Evolutionary conservation across 495 filamentous ascomycete species (phyloP).

Genomic region (Bacidia rubella): DNA sequence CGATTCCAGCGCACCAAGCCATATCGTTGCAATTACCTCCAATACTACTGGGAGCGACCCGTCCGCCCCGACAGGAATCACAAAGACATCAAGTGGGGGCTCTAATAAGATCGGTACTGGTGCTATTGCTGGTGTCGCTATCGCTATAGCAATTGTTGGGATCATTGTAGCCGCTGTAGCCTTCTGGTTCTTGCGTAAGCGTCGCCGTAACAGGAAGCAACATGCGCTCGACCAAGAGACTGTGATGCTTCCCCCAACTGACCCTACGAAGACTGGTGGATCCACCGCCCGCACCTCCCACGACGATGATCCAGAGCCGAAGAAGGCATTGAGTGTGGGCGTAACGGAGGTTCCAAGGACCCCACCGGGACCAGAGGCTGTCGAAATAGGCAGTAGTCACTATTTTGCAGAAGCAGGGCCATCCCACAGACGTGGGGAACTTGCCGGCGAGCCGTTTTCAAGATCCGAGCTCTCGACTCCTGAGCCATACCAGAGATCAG

Average conservation of each 20-base stretch:
- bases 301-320: constrained; percentile 8
- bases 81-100: constrained; percentile 1
- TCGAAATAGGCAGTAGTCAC: constrained; percentile 6
- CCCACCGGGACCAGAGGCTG: constrained; percentile 4
- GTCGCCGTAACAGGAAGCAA: not conserved
- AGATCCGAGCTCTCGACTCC: constrained; percentile 8
- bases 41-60: not conserved
- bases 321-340: not conserved
- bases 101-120: constrained; percentile 9
- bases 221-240: not conserved
- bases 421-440: constrained; percentile 6
- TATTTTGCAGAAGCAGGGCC: constrained; percentile 5
- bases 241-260: not conserved
- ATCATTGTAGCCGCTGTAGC: constrained; percentile 7
- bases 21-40: constrained; percentile 14
- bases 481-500: constrained; percentile 4
- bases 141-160: constrained; percentile 12
- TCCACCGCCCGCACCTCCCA: constrained; percentile 4
- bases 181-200: constrained; percentile 8
- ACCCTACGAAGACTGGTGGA: not conserved
- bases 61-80: constrained; percentile 5
- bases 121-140: constrained; percentile 14
- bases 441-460: constrained; percentile 7
- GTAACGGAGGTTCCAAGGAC: constrained; percentile 13
- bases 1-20: constrained; percentile 5